Evolutionary conservation across 1,139 yeast genomes (phyloP), one percentile per base, ranked within the genome.

Genomic region (Kodamaea fungicola): DNA sequence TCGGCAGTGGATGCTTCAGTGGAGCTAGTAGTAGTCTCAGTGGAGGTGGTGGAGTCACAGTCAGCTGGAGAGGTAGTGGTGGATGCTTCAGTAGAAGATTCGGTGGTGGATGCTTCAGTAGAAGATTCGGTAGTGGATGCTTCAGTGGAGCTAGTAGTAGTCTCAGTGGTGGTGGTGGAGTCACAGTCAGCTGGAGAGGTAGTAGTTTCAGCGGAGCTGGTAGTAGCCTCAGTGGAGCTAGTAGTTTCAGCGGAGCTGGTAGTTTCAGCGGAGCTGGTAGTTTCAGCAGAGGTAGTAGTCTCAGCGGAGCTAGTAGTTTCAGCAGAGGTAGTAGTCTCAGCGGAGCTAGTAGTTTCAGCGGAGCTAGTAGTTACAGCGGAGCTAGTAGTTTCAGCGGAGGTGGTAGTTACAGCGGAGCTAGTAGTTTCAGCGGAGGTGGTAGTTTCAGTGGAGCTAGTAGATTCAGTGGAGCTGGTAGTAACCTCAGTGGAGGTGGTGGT

Each of bases 251-350:
- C 9, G 25, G 26, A 6, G 24, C 22, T n/a, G 6, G 39, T 34
- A 26, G 23, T 30, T 12, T 19, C 49, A 10, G 39, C 30, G 9
- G 59, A 57, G 22, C 44, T 42, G n/a, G 42, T 45, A n/a, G 51
- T 39, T 8, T 45, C 28, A 9, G 51, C 49, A 6, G 50, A 42
- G 5, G 37, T 43, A 1, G 54, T 49, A 2, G 41, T 42, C 19
- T 42, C 50, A 8, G 33, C 30, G 8, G 44, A 12, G 35, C 25
- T 34, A n/a, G 41, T 33, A 10, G 27, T 7, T 8, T 7, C 7
- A 22, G 24, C 24, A 22, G 8, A 7, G 26, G 10, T n/a, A 3
- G 37, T 37, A 9, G 37, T 22, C 8, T 41, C 41, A n/a, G 31
- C 24, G 3, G 35, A 33, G 12, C 8, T 16, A n/a, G 35, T 13